Base-by-base conservation (phyloP, 108 stramenopile genomes). In the Cyclotella atomus region DNA sequence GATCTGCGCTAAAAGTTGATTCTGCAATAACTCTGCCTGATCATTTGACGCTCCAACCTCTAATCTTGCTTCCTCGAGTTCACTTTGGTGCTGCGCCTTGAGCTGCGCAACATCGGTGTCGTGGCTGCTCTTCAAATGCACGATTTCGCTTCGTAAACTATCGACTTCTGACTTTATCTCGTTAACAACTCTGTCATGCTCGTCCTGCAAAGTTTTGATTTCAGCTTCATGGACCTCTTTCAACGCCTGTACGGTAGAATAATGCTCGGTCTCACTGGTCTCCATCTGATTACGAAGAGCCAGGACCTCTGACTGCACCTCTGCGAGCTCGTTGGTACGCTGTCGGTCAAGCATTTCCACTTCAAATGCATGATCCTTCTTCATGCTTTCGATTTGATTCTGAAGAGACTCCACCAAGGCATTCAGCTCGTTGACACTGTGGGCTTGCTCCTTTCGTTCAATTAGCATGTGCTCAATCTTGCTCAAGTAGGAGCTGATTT, bases 391-490 rank as follows among this genome's bases (percentile, higher is more conserved):
- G 28, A 79, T 27, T 19, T 79, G 65, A 30, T 50, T 44, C 30
- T 53, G 70, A 54, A 79, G 55, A 20, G 70, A 71, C 17, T 57
- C 34, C 25, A 79, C 70, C 66, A 55, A 34, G 6, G 65, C 70
- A 50, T 67, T 45, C 46, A 79, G 53, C 28, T 72, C 59, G 20
- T 53, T 34, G 16, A 79, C 41, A 24, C 17, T 54, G 38, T 29
- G 24, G 1, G 59, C 59, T 35, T 72, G 65, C 57, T 72, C 63
- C 45, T 67, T 67, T n/a, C 65, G 19, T 29, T 70, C 62, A 1
- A 24, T 25, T 35, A 70, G 36, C 68, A 70, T 64, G 0, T 7
- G 30, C 24, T 81, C 80, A 54, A 81, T 74, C 73, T 65, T 74
- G 49, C 60, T 59, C 55, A 74, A 24, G 0, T 73, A 74, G n/a